A percentile compares a stretch with the other conserved stretches of the same genome.
Evolutionary conservation across 352 stramenopile genomes (phyloP).

Genomic region (Saprolegnia diclina): DNA sequence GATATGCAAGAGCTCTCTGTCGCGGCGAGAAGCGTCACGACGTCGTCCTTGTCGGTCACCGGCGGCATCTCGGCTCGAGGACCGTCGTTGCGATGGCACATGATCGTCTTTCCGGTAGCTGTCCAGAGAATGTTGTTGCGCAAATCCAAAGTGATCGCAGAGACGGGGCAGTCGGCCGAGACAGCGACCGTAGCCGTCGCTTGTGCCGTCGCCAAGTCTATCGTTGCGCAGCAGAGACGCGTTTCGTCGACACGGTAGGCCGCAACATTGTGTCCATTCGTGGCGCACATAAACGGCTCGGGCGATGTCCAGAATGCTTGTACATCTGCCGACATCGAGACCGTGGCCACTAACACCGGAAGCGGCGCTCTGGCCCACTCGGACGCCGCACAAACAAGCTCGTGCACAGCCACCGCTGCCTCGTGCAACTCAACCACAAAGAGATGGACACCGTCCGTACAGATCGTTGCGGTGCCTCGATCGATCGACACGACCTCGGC

Average conservation of each 20-base stretch:
- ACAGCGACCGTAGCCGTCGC: conserved; percentile 31
- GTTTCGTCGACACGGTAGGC: not conserved
- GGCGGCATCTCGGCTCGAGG: not conserved
- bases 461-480: not conserved
- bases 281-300: not conserved
- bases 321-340: not conserved
- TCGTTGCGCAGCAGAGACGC: conserved; percentile 24
- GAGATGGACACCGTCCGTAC: conserved; percentile 12
- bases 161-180: not conserved
- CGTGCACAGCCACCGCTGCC: not conserved
- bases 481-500: conserved; percentile 23
- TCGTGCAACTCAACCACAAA: not conserved
- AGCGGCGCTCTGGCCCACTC: no score
- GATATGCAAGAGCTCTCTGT: not conserved
- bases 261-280: conserved; percentile 7
- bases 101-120: not conserved
- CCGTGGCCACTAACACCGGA: no score
- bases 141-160: conserved; percentile 43
- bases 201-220: not conserved
- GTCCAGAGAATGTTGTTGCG: conserved; percentile 34
- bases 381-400: not conserved
- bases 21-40: not conserved
- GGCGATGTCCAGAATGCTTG: not conserved
- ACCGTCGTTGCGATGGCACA: conserved; percentile 9
- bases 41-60: not conserved